These are phyloP conservation scores for Solanum hybrid DNA, from an alignment of 305 asterid species.

Conservation along the genomic window DNA sequence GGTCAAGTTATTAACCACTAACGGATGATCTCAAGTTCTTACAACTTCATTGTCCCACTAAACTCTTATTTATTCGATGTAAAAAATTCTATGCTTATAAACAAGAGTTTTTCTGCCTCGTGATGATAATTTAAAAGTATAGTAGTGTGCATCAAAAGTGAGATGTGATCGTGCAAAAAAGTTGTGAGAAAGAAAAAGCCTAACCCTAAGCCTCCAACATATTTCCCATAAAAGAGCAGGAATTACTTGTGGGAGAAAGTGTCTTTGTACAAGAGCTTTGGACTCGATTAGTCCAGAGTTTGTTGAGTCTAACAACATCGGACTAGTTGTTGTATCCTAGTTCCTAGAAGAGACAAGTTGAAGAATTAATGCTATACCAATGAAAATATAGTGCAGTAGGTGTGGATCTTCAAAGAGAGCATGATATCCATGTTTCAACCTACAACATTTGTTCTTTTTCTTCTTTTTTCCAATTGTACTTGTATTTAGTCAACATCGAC, in stretches of 20 bases:
- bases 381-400: not conserved
- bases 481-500: not conserved
- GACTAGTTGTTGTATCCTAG: not conserved
- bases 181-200: not conserved
- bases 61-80: not conserved
- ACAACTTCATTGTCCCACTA: not conserved
- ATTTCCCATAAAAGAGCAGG: not conserved
- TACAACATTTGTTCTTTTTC: not conserved
- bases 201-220: constrained; percentile 2
- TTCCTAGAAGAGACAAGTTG: not conserved
- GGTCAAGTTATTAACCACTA: not conserved
- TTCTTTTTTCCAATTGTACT: not conserved
- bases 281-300: not conserved
- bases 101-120: not conserved
- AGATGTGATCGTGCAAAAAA: not conserved
- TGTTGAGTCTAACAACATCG: not conserved
- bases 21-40: not conserved
- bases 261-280: not conserved
- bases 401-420: not conserved
- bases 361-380: not conserved
- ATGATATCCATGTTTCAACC: not conserved
- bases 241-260: not conserved
- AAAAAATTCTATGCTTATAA: not conserved
- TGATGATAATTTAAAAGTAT: not conserved
- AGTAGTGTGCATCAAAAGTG: not conserved